Base-by-base conservation (phyloP, 1,284 basidiomycete species). In the Leccinum griseonigrum region DNA sequence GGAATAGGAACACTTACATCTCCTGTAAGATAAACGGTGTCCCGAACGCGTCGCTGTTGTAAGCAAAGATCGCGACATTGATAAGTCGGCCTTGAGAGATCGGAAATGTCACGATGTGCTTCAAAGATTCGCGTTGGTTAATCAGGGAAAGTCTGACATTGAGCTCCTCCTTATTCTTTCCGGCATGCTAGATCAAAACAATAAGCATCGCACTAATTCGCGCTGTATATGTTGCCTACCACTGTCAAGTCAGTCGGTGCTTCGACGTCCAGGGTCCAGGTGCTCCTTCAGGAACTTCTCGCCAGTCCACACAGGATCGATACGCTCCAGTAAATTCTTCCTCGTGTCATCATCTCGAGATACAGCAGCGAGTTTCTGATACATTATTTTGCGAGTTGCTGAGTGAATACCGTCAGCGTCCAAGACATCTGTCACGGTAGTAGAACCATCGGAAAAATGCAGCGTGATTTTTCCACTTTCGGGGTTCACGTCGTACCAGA, bases 61-160 rank as follows among this genome's bases (percentile, higher is more conserved):
- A 72, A 31, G 63, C 54, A 38, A 78, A 76, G 3, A 77, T 75
- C 10, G 78, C 81, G 36, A 83, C 69, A 58, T 83, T 85, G 61
- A 84, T 68, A 11, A 76, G 61, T 10, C 28, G 50, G 8, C 51
- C 51, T 31, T 53, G 51, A 1, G 51, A 53, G 51, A 53, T 53
- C 11, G 26, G 29, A 9, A 53, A 53, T 2, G 51, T 32, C 4
- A 53, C 26, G 4, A 29, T 53, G 4, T 31, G 51, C 29, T 53
- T 13, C 13, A 9, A 8, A 28, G 6, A 2, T 16, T 8, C 18
- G 26, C 7, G 11, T 53, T 53, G 2, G 29, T 53, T 16, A 31
- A 0, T 32, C 29, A 31, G 51, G 8, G 18, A 53, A n/a, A n/a
- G 1, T n/a, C 16, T 7, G 1, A 31, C 18, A 11, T 31, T 66